A percentile compares a stretch with the other conserved stretches of the same genome.
These are phyloP conservation scores for Alternaria burnsii DNA, from an alignment of 2,329 filamentous ascomycete species.

Conservation along the genomic window DNA sequence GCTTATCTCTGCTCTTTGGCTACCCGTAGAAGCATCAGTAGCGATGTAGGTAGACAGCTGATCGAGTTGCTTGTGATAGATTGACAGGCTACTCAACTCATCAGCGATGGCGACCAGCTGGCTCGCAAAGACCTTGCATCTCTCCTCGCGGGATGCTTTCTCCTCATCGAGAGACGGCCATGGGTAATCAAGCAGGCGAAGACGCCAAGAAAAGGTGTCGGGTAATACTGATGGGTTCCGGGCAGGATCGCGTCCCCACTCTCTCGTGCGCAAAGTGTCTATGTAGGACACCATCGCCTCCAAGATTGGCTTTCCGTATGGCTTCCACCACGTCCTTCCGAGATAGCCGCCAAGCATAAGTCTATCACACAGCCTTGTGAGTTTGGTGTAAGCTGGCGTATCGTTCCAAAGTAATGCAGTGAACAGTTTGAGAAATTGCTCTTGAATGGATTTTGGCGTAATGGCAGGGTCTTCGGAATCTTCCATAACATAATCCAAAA, in stretches of 20 bases:
- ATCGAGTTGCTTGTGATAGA: conserved; percentile 30
- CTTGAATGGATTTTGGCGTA: conserved; percentile 23
- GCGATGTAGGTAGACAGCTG: conserved; percentile 14
- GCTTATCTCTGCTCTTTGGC: conserved; percentile 4
- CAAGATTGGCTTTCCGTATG: conserved; percentile 21
- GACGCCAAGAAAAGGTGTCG: conserved; percentile 32
- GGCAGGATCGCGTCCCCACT: conserved; percentile 32
- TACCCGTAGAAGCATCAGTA: neutral
- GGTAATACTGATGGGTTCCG: conserved; percentile 32
- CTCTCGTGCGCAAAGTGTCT: conserved; percentile 26
- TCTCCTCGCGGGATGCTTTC: conserved; percentile 10
- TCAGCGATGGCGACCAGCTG: conserved; percentile 25
- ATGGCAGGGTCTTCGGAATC: conserved; percentile 5
- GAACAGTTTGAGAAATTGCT: conserved; percentile 29
- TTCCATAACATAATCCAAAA: neutral
- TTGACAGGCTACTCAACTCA: conserved; percentile 13
- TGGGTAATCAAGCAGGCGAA: conserved; percentile 40
- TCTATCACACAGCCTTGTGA: neutral
- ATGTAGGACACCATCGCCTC: conserved; percentile 31
- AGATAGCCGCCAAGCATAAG: conserved; percentile 6
- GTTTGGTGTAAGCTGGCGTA: conserved; percentile 7
- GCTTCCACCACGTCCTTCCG: conserved; percentile 22
- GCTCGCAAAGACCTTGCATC: conserved; percentile 28
- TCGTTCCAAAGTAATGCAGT: conserved; percentile 21
- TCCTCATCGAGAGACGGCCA: conserved; percentile 1